Evolutionary conservation across 805 yeast species (phyloP).

Genomic region (Candida ortonii): DNA sequence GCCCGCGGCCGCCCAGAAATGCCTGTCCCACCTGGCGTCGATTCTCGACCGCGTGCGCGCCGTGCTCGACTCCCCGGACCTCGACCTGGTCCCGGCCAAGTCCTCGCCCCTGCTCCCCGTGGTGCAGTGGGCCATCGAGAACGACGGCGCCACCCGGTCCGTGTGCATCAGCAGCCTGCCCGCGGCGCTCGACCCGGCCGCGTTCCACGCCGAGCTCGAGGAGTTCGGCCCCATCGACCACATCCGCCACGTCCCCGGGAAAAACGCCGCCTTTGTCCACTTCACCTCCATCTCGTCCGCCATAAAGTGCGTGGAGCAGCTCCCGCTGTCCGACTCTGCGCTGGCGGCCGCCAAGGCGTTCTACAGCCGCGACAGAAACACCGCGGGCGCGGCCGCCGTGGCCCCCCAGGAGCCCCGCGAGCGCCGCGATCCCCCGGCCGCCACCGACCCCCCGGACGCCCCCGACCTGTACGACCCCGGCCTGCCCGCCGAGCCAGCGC

Average conservation of each 20-base stretch:
- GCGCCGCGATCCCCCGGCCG: too few relatives aligned
- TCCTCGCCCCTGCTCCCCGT: slow-evolving; percentile 29
- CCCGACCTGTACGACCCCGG: too few relatives aligned
- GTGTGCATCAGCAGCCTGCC: slow-evolving; percentile 28
- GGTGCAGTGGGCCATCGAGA: slow-evolving; percentile 28
- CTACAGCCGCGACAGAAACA: slow-evolving; percentile 30
- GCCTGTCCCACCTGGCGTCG: slow-evolving; percentile 17
- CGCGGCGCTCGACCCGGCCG: slow-evolving; percentile 19
- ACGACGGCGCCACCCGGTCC: slow-evolving; percentile 32
- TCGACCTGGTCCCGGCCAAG: slow-evolving; percentile 34
- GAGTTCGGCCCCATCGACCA: slow-evolving; percentile 43
- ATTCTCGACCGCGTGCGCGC: slow-evolving; percentile 22
- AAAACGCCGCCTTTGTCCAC: slow-evolving; percentile 33
- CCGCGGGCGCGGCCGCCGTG: too few relatives aligned
- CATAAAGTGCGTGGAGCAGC: slow-evolving; percentile 41
- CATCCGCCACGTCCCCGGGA: slow-evolving; percentile 25
- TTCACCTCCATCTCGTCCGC: slow-evolving; percentile 47
- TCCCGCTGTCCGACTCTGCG: slow-evolving; percentile 25
- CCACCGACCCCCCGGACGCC: too few relatives aligned
- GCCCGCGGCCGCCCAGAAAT: slow-evolving; percentile 18
- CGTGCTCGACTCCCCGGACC: slow-evolving; percentile 37
- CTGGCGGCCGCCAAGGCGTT: slow-evolving; percentile 26
- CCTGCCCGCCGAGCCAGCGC: too few relatives aligned
- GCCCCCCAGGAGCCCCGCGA: too few relatives aligned
- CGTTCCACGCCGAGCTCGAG: slow-evolving; percentile 32